Percentiles rank a stretch among this genome's conserved stretches.
These are phyloP conservation scores for Aristolochia fimbriata DNA, from an alignment of 164 flowering plant genomes.

Conservation along the genomic window DNA sequence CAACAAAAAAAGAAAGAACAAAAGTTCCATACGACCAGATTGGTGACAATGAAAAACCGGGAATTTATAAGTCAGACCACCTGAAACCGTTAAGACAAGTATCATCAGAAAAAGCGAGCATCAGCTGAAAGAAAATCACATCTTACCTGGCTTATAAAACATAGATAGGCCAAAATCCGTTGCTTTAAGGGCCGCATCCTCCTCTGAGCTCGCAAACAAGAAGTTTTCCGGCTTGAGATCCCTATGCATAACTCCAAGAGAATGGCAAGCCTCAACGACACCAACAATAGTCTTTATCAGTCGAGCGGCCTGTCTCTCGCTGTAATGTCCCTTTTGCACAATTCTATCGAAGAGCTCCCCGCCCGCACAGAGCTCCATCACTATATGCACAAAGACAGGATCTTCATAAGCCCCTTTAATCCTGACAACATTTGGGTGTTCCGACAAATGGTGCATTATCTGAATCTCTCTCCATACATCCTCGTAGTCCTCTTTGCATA, in stretches of 20 bases:
- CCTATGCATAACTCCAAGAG: constrained; percentile 90
- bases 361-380: constrained; percentile 87
- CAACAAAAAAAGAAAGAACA: no score
- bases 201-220: constrained; percentile 49
- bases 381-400: constrained; percentile 64
- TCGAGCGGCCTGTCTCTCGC: constrained; percentile 67
- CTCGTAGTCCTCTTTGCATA: constrained; percentile 68
- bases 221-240: constrained; percentile 97
- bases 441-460: constrained; percentile 92
- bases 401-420: constrained; percentile 84
- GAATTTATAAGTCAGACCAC: no score
- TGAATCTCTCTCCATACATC: constrained; percentile 94
- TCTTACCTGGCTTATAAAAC: constrained; percentile 76
- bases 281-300: constrained; percentile 68
- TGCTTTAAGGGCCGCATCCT: constrained; percentile 73
- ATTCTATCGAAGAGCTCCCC: constrained; percentile 92
- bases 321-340: constrained; percentile 72
- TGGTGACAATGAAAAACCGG: no score
- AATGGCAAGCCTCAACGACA: constrained; percentile 86
- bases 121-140: no score
- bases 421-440: constrained; percentile 64
- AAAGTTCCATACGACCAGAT: no score
- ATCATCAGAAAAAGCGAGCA: no score
- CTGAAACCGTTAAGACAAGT: no score
- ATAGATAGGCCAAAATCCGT: constrained; percentile 86